Evolutionary conservation across 352 stramenopile genomes (phyloP).

Genomic region (Hyaloperonospora brassicae): DNA sequence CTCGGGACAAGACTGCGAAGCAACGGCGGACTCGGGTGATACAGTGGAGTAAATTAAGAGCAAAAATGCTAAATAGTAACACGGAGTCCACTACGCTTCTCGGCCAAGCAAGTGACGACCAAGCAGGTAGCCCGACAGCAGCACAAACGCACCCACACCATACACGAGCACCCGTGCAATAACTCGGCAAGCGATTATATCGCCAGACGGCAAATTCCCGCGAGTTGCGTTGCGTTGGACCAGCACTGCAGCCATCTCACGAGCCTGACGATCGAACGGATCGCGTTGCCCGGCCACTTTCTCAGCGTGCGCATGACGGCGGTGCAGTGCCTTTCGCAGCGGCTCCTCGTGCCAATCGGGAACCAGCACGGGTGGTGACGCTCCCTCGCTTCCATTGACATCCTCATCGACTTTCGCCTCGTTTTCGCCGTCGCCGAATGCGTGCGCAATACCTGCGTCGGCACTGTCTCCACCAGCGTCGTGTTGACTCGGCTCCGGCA

Average conservation of each 20-base stretch:
- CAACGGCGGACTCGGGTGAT: too few relatives aligned
- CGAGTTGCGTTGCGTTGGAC: conserved; percentile 34
- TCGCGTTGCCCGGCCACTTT: conserved; percentile 27
- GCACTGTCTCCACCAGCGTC: conserved; percentile 7
- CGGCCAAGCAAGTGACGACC: too few relatives aligned
- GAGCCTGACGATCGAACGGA: conserved; percentile 33
- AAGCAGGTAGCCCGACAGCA: conserved; percentile 22
- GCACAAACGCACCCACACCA: conserved; percentile 29
- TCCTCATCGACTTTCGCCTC: conserved; percentile 27
- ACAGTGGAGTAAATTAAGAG: too few relatives aligned
- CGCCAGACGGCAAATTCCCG: conserved; percentile 30
- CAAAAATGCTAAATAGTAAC: too few relatives aligned
- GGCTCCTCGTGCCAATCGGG: conserved; percentile 54
- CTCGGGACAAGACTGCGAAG: too few relatives aligned
- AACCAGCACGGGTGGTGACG: conserved; percentile 28
- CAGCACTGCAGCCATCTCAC: conserved; percentile 45
- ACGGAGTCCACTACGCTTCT: too few relatives aligned
- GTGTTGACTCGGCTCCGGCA: conserved; percentile 19
- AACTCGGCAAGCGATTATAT: conserved; percentile 36
- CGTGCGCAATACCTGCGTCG: conserved; percentile 32
- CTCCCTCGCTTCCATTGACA: conserved; percentile 9
- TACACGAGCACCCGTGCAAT: conserved; percentile 47
- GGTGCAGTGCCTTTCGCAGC: conserved; percentile 42
- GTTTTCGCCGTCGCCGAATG: conserved; percentile 36
- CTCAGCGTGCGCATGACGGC: conserved; percentile 36